Conservation (phyloP, 1,284 basidiomycete species). For the Ceratorhiza oryzae-sativae region DNA sequence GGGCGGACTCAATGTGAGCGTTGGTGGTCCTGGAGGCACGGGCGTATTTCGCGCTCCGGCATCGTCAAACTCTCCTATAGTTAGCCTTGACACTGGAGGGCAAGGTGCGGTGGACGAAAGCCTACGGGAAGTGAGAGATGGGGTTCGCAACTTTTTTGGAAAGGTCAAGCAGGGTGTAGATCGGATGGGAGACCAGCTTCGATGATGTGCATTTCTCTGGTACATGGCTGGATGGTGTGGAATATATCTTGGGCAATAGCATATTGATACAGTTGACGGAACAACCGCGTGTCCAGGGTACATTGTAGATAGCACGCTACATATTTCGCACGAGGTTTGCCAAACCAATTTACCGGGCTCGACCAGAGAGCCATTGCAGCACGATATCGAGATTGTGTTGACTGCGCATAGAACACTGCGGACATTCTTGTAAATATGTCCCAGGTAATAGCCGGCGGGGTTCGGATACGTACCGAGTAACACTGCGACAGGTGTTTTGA, state of each 20-base stretch:
- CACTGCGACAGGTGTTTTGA: conserved; percentile 58
- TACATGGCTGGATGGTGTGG: background rate
- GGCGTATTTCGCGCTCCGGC: conserved; percentile 75
- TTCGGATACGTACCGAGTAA: conserved; percentile 67
- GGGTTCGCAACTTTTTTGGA: conserved; percentile 83
- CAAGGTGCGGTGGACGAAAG: conserved; percentile 64
- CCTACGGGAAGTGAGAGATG: conserved; percentile 85
- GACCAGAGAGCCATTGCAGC: conserved; percentile 55
- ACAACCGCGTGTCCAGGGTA: conserved; percentile 5
- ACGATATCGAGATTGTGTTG: conserved; percentile 82
- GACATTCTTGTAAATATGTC: conserved; percentile 32
- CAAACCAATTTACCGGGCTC: conserved; percentile 32
- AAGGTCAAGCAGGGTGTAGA: conserved; percentile 90
- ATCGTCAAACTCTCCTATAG: conserved; percentile 13
- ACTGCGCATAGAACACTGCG: conserved; percentile 89
- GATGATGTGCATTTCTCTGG: background rate
- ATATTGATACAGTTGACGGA: conserved; percentile 33
- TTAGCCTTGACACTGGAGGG: conserved; percentile 54
- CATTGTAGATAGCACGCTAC: conserved; percentile 9
- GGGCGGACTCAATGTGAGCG: conserved; percentile 87
- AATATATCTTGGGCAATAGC: conserved; percentile 15
- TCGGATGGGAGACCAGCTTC: conserved; percentile 38
- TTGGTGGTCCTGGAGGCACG: conserved; percentile 82
- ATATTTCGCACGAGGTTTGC: background rate
- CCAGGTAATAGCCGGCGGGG: conserved; percentile 47